Evolutionary conservation across 2,329 filamentous ascomycete genomes (phyloP).

Genomic region (Tympanopsis confertula): DNA sequence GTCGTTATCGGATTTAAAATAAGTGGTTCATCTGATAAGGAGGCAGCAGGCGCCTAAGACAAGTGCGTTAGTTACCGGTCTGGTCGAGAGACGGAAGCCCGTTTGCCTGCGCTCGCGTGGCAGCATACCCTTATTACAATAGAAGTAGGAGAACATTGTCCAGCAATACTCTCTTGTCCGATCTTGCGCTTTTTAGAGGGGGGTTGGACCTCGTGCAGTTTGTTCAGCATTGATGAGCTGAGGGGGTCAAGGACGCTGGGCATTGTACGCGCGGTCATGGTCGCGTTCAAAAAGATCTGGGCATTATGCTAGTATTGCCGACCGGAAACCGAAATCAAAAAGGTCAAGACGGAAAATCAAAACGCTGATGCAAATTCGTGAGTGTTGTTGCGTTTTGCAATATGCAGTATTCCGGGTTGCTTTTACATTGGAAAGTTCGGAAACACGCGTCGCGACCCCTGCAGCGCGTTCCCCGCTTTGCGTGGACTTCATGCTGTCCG

Average conservation of each 20-base stretch:
- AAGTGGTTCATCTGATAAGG: slow-evolving; percentile 18
- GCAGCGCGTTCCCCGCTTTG: too few relatives aligned
- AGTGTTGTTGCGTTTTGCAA: too few relatives aligned
- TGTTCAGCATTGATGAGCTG: slow-evolving; percentile 17
- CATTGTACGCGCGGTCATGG: slow-evolving; percentile 20
- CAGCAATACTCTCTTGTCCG: slow-evolving; percentile 10
- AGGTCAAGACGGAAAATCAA: too few relatives aligned
- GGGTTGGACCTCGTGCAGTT: slow-evolving; percentile 12
- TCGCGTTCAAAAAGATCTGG: slow-evolving; percentile 11
- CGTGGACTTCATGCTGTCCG: too few relatives aligned
- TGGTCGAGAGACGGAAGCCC: not conserved
- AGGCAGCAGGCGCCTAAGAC: slow-evolving; percentile 18
- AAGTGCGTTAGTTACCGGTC: not conserved
- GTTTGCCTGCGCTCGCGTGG: too few relatives aligned
- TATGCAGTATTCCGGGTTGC: too few relatives aligned
- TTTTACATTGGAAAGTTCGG: too few relatives aligned
- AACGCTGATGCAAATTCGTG: too few relatives aligned
- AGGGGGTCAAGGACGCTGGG: slow-evolving; percentile 18
- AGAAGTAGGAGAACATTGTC: slow-evolving; percentile 10
- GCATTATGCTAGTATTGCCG: slow-evolving; percentile 10
- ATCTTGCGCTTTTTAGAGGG: slow-evolving; percentile 20
- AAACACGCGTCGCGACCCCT: too few relatives aligned
- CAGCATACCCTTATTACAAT: not conserved
- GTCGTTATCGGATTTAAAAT: slow-evolving; percentile 19
- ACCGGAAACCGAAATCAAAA: too few relatives aligned